Evolutionary conservation across 2,329 filamentous ascomycete genomes (phyloP).

Genomic region (Xylaria sp.): DNA sequence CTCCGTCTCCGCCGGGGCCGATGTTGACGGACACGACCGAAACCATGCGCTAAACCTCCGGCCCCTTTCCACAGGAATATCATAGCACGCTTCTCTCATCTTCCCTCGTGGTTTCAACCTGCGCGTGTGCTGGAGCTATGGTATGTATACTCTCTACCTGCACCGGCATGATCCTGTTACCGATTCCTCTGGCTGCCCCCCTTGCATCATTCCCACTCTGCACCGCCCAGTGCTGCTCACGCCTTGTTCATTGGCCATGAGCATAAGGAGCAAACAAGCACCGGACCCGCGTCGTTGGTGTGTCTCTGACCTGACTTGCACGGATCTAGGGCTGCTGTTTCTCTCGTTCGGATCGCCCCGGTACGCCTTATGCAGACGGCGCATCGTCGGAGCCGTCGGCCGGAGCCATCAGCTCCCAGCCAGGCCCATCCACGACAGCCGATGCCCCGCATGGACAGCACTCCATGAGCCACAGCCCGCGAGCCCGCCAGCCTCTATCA

Average conservation of each 20-base stretch:
- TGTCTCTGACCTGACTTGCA: constrained; percentile 21
- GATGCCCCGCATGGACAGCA: constrained; percentile 43
- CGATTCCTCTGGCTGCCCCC: background rate
- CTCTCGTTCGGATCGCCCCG: constrained; percentile 63
- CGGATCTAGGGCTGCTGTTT: constrained; percentile 67
- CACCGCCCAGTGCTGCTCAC: background rate
- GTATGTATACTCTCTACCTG: constrained; percentile 19
- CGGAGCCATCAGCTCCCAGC: constrained; percentile 63
- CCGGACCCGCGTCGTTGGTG: background rate
- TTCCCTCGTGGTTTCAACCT: constrained; percentile 4
- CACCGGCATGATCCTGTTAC: background rate
- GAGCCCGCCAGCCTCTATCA: constrained; percentile 59
- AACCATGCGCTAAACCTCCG: constrained; percentile 30
- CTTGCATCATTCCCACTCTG: background rate
- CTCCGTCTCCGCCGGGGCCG: constrained; percentile 5
- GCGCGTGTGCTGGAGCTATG: constrained; percentile 28
- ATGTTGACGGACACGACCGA: constrained; percentile 27
- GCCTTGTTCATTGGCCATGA: constrained; percentile 4
- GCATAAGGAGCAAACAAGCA: background rate
- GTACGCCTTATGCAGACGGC: constrained; percentile 63
- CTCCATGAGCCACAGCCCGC: constrained; percentile 39
- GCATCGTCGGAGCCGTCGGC: constrained; percentile 60
- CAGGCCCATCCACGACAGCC: constrained; percentile 49
- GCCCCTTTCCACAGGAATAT: constrained; percentile 23
- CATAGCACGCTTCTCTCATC: constrained; percentile 24